Conservation (phyloP, 2,329 filamentous ascomycete genomes). For the Fusarium citri region DNA sequence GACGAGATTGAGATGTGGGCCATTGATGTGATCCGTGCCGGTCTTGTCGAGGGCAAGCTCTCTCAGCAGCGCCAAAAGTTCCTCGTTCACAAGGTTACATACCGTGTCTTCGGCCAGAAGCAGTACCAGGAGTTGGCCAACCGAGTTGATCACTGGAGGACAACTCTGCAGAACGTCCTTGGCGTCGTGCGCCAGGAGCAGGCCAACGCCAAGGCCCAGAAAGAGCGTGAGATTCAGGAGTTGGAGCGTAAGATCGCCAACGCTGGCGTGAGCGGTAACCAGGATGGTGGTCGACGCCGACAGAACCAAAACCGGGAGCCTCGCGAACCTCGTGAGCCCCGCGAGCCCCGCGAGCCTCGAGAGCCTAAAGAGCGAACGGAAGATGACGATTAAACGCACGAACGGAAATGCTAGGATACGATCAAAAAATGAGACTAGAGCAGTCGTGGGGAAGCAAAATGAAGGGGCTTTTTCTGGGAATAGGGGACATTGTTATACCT, state of each 20-base stretch:
- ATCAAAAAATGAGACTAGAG: slow-evolving; percentile 36
- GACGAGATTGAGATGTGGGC: slow-evolving; percentile 98
- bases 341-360: slow-evolving; percentile 28
- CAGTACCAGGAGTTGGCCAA: slow-evolving; percentile 97
- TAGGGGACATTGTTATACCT: slow-evolving; percentile 43
- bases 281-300: slow-evolving; percentile 52
- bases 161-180: slow-evolving; percentile 82
- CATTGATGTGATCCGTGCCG: slow-evolving; percentile 96
- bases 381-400: slow-evolving; percentile 63
- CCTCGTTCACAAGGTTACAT: slow-evolving; percentile 94
- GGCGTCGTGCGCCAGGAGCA: slow-evolving; percentile 83
- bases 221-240: slow-evolving; percentile 81
- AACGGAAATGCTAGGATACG: slow-evolving; percentile 27
- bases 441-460: slow-evolving; percentile 31
- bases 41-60: slow-evolving; percentile 95
- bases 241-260: slow-evolving; percentile 73
- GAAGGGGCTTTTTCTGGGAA: slow-evolving; percentile 35
- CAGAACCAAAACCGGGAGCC: slow-evolving; percentile 40
- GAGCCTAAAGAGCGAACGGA: slow-evolving; percentile 60
- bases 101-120: slow-evolving; percentile 96
- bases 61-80: slow-evolving; percentile 94
- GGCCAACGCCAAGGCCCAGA: slow-evolving; percentile 79
- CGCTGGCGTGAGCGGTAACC: slow-evolving; percentile 52
- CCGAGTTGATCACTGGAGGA: slow-evolving; percentile 90
- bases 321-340: slow-evolving; percentile 26